phyloP scores from a whole-genome alignment of 2,329 filamentous ascomycete species.

The Trichophyton mentagrophytes region DNA sequence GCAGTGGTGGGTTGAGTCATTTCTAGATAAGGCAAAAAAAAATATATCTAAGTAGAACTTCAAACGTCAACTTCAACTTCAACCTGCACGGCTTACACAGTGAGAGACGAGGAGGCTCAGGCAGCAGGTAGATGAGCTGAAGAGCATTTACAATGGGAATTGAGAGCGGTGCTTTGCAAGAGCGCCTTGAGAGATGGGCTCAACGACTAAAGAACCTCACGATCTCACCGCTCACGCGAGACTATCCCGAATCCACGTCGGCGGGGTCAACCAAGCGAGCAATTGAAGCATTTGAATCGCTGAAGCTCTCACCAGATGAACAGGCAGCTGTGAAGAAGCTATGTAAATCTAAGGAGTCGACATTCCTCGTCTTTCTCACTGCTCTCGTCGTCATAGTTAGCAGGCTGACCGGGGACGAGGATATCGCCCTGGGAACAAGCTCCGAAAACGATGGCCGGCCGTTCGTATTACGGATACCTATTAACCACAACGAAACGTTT shows the following conservation, averaged over 20 bases:
- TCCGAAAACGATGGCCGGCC: slow-evolving; percentile 32
- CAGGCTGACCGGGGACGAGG: slow-evolving; percentile 38
- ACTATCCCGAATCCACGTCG: slow-evolving; percentile 28
- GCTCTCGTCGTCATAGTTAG: slow-evolving; percentile 34
- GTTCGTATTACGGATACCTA: slow-evolving; percentile 34
- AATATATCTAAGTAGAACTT: neutral
- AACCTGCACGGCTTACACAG: neutral
- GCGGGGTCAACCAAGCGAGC: slow-evolving; percentile 24
- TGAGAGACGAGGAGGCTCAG: neutral
- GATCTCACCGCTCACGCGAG: slow-evolving; percentile 32
- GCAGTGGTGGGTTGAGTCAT: neutral
- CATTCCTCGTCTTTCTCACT: slow-evolving; percentile 32
- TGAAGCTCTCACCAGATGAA: slow-evolving; percentile 26
- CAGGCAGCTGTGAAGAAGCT: slow-evolving; percentile 29
- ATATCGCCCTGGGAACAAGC: slow-evolving; percentile 37
- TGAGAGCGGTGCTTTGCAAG: slow-evolving; percentile 20
- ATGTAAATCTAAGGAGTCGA: slow-evolving; percentile 14
- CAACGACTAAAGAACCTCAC: slow-evolving; percentile 31
- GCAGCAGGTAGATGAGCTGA: neutral
- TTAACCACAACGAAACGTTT: slow-evolving; percentile 31
- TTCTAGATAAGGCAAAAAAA: neutral
- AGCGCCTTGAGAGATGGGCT: slow-evolving; percentile 31
- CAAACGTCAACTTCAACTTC: neutral
- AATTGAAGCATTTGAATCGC: slow-evolving; percentile 33
- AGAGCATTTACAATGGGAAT: slow-evolving; percentile 4